phyloP scores from a whole-genome alignment of 306 rosid genomes.

The Cicer cuneatum region DNA sequence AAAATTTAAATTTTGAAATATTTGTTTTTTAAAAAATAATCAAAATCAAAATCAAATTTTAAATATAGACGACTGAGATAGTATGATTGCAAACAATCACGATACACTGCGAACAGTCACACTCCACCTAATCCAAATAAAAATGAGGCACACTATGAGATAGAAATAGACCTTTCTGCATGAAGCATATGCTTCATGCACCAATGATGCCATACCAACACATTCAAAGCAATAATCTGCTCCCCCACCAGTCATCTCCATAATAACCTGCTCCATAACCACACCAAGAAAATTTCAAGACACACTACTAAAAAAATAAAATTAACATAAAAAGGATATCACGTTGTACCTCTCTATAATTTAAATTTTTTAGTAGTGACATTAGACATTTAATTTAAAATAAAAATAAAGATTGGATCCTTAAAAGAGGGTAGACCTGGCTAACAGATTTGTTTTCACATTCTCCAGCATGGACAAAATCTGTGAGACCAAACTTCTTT shows the following conservation, averaged over 20 bases:
- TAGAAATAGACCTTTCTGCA: conserved; percentile 67
- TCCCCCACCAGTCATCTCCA: conserved; percentile 72
- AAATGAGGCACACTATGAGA: background rate
- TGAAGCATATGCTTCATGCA: conserved; percentile 80
- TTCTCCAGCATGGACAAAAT: conserved; percentile 57
- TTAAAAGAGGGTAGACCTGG: conserved; percentile 57
- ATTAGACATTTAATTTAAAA: background rate
- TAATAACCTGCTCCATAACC: conserved; percentile 54
- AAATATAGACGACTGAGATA: no score
- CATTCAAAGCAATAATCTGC: conserved; percentile 92
- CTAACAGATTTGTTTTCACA: conserved; percentile 66
- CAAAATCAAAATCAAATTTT: no score
- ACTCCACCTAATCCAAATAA: no score
- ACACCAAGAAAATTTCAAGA: conserved; percentile 10
- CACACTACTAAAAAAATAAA: background rate
- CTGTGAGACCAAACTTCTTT: conserved; percentile 80
- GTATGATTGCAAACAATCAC: no score
- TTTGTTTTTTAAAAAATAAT: no score
- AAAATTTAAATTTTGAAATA: no score
- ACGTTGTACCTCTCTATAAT: no score
- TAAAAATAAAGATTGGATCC: conserved; percentile 6
- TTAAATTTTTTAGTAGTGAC: no score
- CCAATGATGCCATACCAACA: conserved; percentile 75
- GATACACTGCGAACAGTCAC: no score
- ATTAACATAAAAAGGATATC: no score